A percentile compares a stretch with the other conserved stretches of the same genome.
phyloP scores from a whole-genome alignment of 257 asterid species.

The Solanum raphanifolium region DNA sequence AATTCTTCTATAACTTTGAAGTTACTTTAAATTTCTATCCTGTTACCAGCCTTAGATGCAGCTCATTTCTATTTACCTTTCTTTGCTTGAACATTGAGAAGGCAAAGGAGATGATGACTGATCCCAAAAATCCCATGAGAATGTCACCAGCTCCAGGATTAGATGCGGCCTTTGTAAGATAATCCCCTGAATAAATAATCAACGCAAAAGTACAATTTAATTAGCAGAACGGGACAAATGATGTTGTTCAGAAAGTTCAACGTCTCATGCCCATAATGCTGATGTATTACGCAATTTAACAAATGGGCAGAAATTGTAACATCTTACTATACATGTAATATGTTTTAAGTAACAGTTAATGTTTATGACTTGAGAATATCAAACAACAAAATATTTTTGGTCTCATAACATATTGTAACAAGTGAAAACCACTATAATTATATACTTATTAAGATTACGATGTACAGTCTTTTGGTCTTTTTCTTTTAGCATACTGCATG shows the following conservation, averaged over 20 bases:
- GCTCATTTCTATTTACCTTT: slow-evolving; percentile 33
- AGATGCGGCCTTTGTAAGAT: slow-evolving; percentile 74
- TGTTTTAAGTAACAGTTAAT: not conserved
- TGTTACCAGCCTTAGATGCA: not conserved
- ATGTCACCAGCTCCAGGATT: slow-evolving; percentile 98
- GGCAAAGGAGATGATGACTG: slow-evolving; percentile 92
- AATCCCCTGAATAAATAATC: slow-evolving; percentile 41
- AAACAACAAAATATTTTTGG: not conserved
- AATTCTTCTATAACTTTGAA: not conserved
- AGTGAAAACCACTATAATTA: not conserved
- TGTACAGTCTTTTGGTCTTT: not conserved
- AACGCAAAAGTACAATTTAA: not conserved
- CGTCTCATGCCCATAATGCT: not conserved
- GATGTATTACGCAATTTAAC: not conserved
- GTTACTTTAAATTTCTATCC: not conserved
- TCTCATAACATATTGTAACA: not conserved
- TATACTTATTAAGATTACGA: not conserved
- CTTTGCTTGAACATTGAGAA: slow-evolving; percentile 98
- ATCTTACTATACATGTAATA: not conserved
- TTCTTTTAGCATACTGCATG: not conserved
- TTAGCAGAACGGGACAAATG: not conserved
- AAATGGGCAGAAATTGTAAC: not conserved
- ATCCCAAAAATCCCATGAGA: slow-evolving; percentile 92
- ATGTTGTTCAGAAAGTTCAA: not conserved
- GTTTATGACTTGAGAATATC: not conserved